Evolutionary conservation across 1,284 basidiomycete genomes (phyloP).

Genomic region (Gymnopus androsaceus): DNA sequence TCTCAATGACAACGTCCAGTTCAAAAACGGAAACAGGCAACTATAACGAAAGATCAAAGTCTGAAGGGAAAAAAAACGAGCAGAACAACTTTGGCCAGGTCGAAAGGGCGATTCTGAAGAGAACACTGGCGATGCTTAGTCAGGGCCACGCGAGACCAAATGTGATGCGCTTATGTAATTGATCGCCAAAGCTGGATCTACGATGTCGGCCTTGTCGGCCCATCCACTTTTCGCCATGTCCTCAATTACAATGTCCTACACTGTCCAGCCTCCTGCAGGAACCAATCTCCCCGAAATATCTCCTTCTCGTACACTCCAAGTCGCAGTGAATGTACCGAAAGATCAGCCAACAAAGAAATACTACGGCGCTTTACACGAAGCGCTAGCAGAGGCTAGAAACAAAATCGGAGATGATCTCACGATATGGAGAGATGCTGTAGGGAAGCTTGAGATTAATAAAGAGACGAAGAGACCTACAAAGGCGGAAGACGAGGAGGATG

Average conservation of each 20-base stretch:
- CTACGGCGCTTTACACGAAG: conserved; percentile 50
- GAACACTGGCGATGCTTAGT: neutral
- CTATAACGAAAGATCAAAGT: neutral
- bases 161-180: too few species aligned
- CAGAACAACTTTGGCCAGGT: neutral
- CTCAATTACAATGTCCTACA: conserved; percentile 50
- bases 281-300: conserved; percentile 28
- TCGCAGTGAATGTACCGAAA: conserved; percentile 32
- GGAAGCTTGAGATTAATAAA: conserved; percentile 56
- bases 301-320: conserved; percentile 36
- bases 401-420: conserved; percentile 65
- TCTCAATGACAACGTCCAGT: neutral
- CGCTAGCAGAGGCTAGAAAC: conserved; percentile 53
- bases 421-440: conserved; percentile 68
- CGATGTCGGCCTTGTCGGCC: too few species aligned
- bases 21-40: neutral
- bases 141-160: too few species aligned
- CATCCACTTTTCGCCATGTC: conserved; percentile 31
- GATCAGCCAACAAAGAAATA: conserved; percentile 43
- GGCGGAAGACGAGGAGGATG: conserved; percentile 41
- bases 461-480: conserved; percentile 45
- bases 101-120: neutral
- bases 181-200: too few species aligned
- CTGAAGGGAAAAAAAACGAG: neutral
- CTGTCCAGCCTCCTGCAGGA: conserved; percentile 47